These are phyloP conservation scores for Lactarius sanguifluus DNA, from an alignment of 768 basidiomycete genomes.

Conservation along the genomic window DNA sequence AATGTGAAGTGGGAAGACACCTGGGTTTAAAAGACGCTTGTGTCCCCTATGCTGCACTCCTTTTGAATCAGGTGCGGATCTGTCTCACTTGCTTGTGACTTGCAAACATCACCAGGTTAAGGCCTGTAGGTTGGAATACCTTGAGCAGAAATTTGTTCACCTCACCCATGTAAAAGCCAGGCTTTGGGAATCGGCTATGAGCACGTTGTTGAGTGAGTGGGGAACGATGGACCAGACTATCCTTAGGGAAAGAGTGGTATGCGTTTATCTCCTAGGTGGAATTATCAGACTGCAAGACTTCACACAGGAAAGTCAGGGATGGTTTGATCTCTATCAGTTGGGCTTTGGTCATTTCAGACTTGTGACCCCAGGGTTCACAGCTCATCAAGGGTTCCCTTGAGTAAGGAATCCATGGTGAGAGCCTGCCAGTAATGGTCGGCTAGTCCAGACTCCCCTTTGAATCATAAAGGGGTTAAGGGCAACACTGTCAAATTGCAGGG, in stretches of 20 bases:
- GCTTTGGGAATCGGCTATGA: background rate
- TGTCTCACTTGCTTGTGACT: background rate
- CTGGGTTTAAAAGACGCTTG: background rate
- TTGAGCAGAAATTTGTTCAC: background rate
- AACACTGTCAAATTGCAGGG: too few relatives aligned
- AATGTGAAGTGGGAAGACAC: background rate
- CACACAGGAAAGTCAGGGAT: accelerated
- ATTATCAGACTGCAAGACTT: background rate
- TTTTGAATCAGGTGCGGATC: background rate
- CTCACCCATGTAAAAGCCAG: background rate
- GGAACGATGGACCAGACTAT: background rate
- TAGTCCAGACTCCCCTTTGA: too few relatives aligned
- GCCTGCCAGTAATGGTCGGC: too few relatives aligned
- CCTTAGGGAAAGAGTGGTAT: background rate
- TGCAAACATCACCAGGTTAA: background rate
- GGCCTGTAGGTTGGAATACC: background rate
- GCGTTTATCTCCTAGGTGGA: background rate
- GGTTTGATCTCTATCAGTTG: background rate
- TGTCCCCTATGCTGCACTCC: background rate
- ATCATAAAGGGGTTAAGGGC: too few relatives aligned
- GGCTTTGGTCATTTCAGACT: background rate
- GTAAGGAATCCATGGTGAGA: too few relatives aligned
- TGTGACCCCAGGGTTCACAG: background rate
- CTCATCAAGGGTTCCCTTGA: background rate
- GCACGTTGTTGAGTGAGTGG: background rate